Evolutionary conservation across 169 alveolate species (phyloP).

Genomic region (Amoebophrya sp.): DNA sequence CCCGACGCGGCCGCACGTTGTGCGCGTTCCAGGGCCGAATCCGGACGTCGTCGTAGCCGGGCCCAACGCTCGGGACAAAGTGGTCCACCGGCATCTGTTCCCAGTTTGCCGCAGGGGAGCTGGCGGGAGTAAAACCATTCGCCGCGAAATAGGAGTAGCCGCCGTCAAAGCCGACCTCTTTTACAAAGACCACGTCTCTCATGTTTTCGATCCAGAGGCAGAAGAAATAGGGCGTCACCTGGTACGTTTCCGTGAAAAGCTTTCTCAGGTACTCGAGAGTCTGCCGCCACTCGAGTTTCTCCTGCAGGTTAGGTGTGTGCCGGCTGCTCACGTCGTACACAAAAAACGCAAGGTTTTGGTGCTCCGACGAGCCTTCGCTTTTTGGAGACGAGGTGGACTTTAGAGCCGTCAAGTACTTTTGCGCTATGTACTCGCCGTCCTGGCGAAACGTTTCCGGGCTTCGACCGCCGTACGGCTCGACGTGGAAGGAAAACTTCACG

Average conservation of each 20-base stretch:
- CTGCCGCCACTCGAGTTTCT: neutral
- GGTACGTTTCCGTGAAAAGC: neutral
- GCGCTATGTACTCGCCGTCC: neutral
- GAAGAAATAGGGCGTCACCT: neutral
- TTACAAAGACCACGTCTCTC: neutral
- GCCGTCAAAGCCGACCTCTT: neutral
- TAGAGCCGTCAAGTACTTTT: too few species aligned
- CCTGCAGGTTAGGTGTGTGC: neutral
- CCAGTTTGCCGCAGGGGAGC: neutral
- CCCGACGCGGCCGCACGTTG: neutral
- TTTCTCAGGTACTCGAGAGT: neutral
- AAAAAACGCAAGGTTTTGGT: neutral
- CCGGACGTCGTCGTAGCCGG: neutral
- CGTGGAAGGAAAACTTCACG: neutral
- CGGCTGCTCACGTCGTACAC: neutral
- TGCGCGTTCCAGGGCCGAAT: conserved; percentile 18
- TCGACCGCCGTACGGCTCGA: neutral
- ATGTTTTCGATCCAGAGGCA: neutral
- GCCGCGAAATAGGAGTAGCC: conserved; percentile 21
- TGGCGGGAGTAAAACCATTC: neutral
- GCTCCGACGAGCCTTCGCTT: too few species aligned
- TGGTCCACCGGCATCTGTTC: neutral
- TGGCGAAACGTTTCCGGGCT: neutral
- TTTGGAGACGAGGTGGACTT: too few species aligned
- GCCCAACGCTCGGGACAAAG: neutral